These are phyloP conservation scores for Multifurca ochricompacta DNA, from an alignment of 768 basidiomycete genomes.

Conservation along the genomic window DNA sequence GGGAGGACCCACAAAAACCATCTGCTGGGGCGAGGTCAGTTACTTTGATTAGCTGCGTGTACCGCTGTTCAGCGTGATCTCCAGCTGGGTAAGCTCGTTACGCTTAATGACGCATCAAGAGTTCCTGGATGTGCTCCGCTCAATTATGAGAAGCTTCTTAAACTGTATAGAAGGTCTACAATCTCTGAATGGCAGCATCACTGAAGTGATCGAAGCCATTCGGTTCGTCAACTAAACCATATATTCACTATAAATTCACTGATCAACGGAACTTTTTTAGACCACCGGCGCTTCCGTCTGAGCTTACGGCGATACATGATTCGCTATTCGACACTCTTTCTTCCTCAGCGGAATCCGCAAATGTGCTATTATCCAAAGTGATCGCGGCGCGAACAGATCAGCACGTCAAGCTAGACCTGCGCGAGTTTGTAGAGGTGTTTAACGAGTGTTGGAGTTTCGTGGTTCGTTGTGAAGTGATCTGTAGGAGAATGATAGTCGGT, in stretches of 20 bases:
- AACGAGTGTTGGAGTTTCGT: conserved; percentile 87
- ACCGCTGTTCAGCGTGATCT: neutral
- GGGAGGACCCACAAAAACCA: conserved; percentile 38
- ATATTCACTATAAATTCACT: neutral
- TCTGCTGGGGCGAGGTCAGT: conserved; percentile 12
- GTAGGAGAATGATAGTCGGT: conserved; percentile 87
- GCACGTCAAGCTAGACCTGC: conserved; percentile 63
- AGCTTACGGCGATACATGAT: conserved; percentile 44
- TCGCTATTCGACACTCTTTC: conserved; percentile 73
- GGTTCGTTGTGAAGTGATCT: conserved; percentile 76
- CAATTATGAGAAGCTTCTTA: conserved; percentile 54
- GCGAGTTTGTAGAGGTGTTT: conserved; percentile 75
- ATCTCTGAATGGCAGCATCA: conserved; percentile 47
- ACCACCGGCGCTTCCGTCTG: conserved; percentile 31
- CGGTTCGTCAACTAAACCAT: conserved; percentile 27
- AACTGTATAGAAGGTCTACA: conserved; percentile 63
- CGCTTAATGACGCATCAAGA: conserved; percentile 60
- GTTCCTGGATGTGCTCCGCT: conserved; percentile 54
- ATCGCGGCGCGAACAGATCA: conserved; percentile 69
- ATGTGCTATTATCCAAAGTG: conserved; percentile 75
- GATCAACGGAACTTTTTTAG: conserved; percentile 25
- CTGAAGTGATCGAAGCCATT: conserved; percentile 48
- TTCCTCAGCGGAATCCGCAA: conserved; percentile 78
- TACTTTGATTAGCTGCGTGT: neutral
- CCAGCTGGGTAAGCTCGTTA: conserved; percentile 45